Base-by-base conservation (phyloP, 192 early-diverging fungal species). In the Mortierella hygrophila region DNA sequence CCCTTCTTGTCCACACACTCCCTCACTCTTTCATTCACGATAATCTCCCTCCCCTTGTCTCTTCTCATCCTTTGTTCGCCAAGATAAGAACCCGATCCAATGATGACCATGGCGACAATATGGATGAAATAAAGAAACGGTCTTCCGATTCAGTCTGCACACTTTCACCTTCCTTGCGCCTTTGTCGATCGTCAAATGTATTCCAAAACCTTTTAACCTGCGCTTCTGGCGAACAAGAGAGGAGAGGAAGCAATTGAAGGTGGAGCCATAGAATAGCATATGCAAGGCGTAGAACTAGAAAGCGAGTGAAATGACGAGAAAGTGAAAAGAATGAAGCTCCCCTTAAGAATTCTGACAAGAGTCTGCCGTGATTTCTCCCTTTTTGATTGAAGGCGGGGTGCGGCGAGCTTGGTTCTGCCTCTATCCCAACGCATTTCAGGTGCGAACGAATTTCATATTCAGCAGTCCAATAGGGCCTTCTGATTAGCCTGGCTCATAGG, bases 401-500 rank as follows among this genome's bases (percentile, higher is more conserved):
- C 13, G 38, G n/a, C 41, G 16, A 41, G 44, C 26, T 73, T 70
- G 77, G 57, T 63, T 80, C 78, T 74, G 63, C 78, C 78, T 80
- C 78, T 80, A 73, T 80, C 78, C 78, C 60, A 68, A 57, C 72
- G 72, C 74, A 74, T 74, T 74, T 68, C 78, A 80, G 78, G 78
- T 80, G 78, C 72, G 78, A 32, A 32, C 72, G 78, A 32, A 65
- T 65, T 65, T 65, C 60, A 32, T 32, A 32, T 65, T 65, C 60
- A 65, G 60, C 60, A 65, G 60, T 65, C 60, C 55, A 11, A 26
- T 46, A 46, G 13, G 44, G 38, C 38, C 54, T 23, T 4, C 9
- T 10, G 23, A 60, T 9, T 40, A n/a, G 10, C 23, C 23, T 10
- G 21, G 57, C 9, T 11, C 60, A 32, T 11, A 65, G 29, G 60